phyloP scores from a whole-genome alignment of 2,329 filamentous ascomycete species.

The Aspergillus carbonarius region DNA sequence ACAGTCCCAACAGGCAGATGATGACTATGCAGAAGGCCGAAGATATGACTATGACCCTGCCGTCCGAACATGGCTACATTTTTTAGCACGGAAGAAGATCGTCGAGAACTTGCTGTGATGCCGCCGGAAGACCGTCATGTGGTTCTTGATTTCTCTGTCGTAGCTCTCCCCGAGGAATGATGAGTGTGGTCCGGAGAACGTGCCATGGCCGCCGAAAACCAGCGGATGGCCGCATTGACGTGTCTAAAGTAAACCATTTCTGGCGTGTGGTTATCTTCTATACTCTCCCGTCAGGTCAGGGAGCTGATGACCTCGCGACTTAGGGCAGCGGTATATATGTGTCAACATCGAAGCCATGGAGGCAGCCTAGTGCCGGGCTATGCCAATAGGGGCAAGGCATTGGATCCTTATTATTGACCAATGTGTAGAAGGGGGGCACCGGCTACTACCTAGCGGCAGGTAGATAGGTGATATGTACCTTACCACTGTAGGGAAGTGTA shows the following conservation, averaged over 20 bases:
- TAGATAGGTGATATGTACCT: too few relatives aligned
- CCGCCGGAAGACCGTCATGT: background rate
- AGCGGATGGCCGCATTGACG: background rate
- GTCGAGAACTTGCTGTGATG: constrained; percentile 41
- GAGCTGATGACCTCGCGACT: too few relatives aligned
- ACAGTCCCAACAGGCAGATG: constrained; percentile 38
- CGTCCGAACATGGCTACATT: constrained; percentile 67
- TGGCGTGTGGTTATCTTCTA: too few relatives aligned
- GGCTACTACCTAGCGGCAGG: too few relatives aligned
- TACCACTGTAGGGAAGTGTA: too few relatives aligned
- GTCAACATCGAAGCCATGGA: too few relatives aligned
- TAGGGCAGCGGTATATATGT: too few relatives aligned
- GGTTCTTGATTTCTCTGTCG: background rate
- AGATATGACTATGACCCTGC: constrained; percentile 67
- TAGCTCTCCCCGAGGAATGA: background rate
- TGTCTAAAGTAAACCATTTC: background rate
- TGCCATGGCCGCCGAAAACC: background rate
- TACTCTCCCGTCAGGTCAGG: too few relatives aligned
- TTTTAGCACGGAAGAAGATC: constrained; percentile 65
- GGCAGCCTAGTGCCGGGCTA: too few relatives aligned
- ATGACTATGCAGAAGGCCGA: constrained; percentile 42
- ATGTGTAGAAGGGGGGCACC: too few relatives aligned
- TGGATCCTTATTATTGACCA: too few relatives aligned
- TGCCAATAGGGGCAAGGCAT: too few relatives aligned
- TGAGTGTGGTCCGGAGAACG: background rate